A percentile compares a stretch with the other conserved stretches of the same genome.
These are phyloP conservation scores for Whalleya microplaca DNA, from an alignment of 2,329 filamentous ascomycete genomes.

Conservation along the genomic window DNA sequence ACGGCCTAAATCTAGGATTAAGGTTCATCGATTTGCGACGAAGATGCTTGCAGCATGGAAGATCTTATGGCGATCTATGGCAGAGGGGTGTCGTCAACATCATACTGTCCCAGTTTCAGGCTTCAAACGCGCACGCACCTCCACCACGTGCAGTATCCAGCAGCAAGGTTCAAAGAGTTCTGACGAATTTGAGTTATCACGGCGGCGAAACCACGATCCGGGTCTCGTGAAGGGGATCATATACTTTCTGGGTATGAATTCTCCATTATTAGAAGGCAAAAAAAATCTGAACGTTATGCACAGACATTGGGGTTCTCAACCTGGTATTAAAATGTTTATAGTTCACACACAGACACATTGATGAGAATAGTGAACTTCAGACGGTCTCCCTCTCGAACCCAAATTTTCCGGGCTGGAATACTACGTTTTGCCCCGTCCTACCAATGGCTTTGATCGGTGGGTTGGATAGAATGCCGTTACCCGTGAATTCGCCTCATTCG, in stretches of 20 bases:
- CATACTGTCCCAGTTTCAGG: not conserved
- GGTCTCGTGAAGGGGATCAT: not conserved
- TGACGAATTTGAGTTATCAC: not conserved
- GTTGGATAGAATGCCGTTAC: not conserved
- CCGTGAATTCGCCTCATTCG: not conserved
- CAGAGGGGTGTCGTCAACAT: not conserved
- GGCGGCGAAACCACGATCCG: not conserved
- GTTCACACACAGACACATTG: not conserved
- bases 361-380: not conserved
- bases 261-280: not conserved
- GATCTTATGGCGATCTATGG: not conserved
- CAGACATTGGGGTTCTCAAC: not conserved
- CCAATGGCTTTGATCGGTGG: too few species aligned
- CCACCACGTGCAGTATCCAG: not conserved
- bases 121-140: not conserved
- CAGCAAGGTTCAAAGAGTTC: not conserved
- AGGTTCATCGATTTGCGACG: not conserved
- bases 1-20: not conserved
- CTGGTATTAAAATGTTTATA: not conserved
- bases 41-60: not conserved
- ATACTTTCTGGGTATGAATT: not conserved
- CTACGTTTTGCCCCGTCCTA: not conserved
- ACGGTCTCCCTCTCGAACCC: not conserved
- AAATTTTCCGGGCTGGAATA: not conserved
- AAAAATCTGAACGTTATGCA: not conserved